A percentile compares a stretch with the other conserved stretches of the same genome.
These are phyloP conservation scores for Dittrichia graveolens DNA, from an alignment of 129 eudicot species.

Conservation along the genomic window DNA sequence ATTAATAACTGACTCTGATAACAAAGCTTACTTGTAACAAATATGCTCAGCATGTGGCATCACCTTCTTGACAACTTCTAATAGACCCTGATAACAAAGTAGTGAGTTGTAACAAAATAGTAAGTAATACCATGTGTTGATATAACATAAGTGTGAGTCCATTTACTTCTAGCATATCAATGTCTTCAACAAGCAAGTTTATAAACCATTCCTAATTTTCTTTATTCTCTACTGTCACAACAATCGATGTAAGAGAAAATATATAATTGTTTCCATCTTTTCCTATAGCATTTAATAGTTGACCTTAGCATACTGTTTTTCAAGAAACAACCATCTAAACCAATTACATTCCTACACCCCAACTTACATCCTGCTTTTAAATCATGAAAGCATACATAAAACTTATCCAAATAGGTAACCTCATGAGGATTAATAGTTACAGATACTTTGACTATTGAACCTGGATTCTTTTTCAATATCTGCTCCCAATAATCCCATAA, in stretches of 20 bases:
- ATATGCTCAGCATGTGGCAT: not conserved
- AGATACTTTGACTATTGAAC: no score
- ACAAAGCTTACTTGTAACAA: no score
- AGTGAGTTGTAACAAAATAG: not conserved
- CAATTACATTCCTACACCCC: not conserved
- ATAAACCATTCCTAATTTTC: not conserved
- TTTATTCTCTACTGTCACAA: constrained; percentile 1
- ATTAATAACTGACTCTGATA: not conserved
- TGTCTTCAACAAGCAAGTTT: not conserved
- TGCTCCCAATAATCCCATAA: no score
- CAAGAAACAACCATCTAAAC: constrained; percentile 9
- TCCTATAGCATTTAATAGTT: not conserved
- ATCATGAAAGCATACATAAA: not conserved
- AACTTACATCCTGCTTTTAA: not conserved
- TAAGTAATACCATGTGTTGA: not conserved
- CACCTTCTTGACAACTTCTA: not conserved
- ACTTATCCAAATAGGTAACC: not conserved
- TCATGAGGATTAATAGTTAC: no score
- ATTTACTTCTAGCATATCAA: not conserved
- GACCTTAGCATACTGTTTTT: not conserved
- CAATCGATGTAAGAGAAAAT: not conserved
- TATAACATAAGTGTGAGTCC: not conserved
- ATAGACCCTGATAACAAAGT: not conserved
- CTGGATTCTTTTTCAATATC: no score
- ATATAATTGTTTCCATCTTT: no score